phyloP scores from a whole-genome alignment of 2,329 filamentous ascomycete species.

The Paecilomyces sp. region DNA sequence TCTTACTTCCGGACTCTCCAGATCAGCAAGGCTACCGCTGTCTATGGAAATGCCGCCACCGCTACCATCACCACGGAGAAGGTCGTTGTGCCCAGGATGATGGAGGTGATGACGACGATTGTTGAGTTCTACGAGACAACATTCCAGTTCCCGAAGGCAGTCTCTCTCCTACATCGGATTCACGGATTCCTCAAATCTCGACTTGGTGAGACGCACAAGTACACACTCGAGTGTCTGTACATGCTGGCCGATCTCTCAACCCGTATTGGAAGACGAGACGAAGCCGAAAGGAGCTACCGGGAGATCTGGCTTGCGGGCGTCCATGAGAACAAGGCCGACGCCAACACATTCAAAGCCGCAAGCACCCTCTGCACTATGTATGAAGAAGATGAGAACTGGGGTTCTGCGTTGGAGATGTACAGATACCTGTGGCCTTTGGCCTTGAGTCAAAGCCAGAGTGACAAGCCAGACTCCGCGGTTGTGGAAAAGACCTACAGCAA shows the following conservation, averaged over 20 bases:
- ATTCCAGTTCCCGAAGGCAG: conserved; percentile 27
- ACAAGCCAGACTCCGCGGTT: conserved; percentile 35
- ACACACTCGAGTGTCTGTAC: conserved; percentile 43
- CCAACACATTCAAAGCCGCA: conserved; percentile 41
- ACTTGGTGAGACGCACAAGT: conserved; percentile 31
- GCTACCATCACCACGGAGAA: conserved; percentile 22
- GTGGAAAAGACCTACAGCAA: conserved; percentile 41
- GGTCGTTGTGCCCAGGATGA: conserved; percentile 23
- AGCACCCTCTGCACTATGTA: conserved; percentile 40
- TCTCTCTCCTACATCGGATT: conserved; percentile 22
- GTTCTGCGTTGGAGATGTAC: conserved; percentile 41
- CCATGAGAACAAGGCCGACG: conserved; percentile 18
- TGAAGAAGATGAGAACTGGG: conserved; percentile 38
- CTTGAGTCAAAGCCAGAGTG: conserved; percentile 34
- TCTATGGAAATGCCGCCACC: conserved; percentile 28
- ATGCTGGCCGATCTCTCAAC: conserved; percentile 40
- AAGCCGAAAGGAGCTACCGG: conserved; percentile 37
- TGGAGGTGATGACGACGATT: conserved; percentile 25
- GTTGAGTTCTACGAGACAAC: conserved; percentile 31
- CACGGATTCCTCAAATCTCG: conserved; percentile 24
- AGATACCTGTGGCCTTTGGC: conserved; percentile 42
- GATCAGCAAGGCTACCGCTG: conserved; percentile 17
- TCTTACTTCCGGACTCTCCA: conserved; percentile 26
- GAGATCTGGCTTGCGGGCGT: conserved; percentile 37
- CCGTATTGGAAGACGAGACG: conserved; percentile 29